A percentile compares a stretch with the other conserved stretches of the same genome.
Conservation (phyloP, 2,329 filamentous ascomycete species). For the Calonectria montana region DNA sequence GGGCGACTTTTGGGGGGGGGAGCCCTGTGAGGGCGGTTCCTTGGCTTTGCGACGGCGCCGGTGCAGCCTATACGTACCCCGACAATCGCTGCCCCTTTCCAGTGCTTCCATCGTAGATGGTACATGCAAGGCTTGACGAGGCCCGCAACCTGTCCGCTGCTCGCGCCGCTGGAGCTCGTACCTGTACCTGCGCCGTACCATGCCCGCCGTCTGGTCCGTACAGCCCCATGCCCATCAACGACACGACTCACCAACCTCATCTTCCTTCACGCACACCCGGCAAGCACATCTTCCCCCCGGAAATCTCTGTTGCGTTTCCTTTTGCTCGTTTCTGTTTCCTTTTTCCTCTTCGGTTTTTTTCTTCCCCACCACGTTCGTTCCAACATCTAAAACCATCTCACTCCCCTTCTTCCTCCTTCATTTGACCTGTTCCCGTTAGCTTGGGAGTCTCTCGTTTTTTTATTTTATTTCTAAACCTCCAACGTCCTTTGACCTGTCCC, state of each 20-base stretch:
- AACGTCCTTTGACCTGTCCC: constrained; percentile 17
- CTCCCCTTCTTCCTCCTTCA: constrained; percentile 26
- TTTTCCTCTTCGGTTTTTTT: constrained; percentile 30
- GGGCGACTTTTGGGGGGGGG: constrained; percentile 4
- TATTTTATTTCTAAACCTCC: constrained; percentile 17
- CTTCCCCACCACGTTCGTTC: constrained; percentile 41
- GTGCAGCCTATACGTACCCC: constrained; percentile 10
- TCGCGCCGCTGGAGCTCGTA: not conserved
- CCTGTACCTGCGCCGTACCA: constrained; percentile 3
- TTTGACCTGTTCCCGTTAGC: constrained; percentile 28
- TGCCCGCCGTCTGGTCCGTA: not conserved
- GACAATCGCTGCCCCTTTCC: constrained; percentile 11
- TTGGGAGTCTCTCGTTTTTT: constrained; percentile 33
- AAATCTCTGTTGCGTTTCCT: constrained; percentile 35
- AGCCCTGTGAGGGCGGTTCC: constrained; percentile 3
- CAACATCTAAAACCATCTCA: constrained; percentile 39
- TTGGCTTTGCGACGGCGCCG: constrained; percentile 15
- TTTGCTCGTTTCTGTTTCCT: constrained; percentile 23
- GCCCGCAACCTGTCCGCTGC: not conserved
- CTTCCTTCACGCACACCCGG: constrained; percentile 24
- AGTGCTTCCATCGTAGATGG: not conserved
- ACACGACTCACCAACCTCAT: constrained; percentile 16
- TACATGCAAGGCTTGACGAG: not conserved
- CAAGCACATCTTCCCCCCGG: constrained; percentile 30
- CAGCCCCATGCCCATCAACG: constrained; percentile 5